Percentiles rank a stretch among this genome's conserved stretches.
These are phyloP conservation scores for Nakaseomyces bracarensis DNA, from an alignment of 1,139 yeast species.

Conservation along the genomic window DNA sequence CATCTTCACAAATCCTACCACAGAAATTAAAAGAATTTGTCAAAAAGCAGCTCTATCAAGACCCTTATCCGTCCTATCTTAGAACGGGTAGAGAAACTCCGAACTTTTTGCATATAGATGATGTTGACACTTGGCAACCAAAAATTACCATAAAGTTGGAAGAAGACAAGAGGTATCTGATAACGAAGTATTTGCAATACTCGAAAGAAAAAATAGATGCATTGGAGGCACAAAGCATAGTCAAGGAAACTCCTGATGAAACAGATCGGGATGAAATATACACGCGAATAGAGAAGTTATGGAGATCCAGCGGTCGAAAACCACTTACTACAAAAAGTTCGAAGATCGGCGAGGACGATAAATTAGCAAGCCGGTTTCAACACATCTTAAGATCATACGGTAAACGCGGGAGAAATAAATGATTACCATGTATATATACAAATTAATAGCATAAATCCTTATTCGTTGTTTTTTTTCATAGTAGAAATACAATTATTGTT, in stretches of 20 bases:
- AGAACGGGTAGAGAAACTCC: constrained; percentile 21
- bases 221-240: constrained; percentile 15
- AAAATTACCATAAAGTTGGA: constrained; percentile 14
- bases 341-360: constrained; percentile 17
- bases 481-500: no score
- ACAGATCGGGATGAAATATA: constrained; percentile 11
- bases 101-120: constrained; percentile 21
- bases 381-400: constrained; percentile 36
- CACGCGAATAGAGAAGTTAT: constrained; percentile 7
- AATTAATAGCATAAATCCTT: no score
- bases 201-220: constrained; percentile 21
- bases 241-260: constrained; percentile 9
- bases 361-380: constrained; percentile 29
- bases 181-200: constrained; percentile 16
- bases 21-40: constrained; percentile 20
- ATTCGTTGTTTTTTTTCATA: no score
- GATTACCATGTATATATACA: not conserved
- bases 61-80: constrained; percentile 13
- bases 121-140: constrained; percentile 26
- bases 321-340: not conserved
- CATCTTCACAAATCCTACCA: constrained; percentile 13
- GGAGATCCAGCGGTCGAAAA: constrained; percentile 7
- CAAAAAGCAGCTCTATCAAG: constrained; percentile 11
- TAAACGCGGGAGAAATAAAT: constrained; percentile 26
- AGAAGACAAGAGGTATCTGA: constrained; percentile 11